Base-by-base conservation (phyloP, 179 eudicot genomes). In the Actinidia arguta region DNA sequence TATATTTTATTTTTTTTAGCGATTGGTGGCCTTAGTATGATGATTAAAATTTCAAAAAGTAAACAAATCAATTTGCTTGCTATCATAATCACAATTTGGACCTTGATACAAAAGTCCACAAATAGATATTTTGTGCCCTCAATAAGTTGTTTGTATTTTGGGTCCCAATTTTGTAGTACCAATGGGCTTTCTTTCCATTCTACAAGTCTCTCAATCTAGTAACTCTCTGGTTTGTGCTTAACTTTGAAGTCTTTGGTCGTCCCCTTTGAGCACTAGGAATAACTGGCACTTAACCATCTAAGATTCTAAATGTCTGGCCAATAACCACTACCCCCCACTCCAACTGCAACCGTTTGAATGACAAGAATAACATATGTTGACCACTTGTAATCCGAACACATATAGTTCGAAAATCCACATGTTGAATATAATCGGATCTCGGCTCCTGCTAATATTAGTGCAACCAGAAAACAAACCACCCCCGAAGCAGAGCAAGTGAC, bases 141-240 rank as follows among this genome's bases (percentile, higher is more conserved):
- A 10, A 69, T 4, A 44, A 69, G 31, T 9, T 47, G 46, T 11
- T 8, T 68, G 24, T 11, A 44, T n/a, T 17, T 44, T 27, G 24
- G 8, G 31, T 52, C 31, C 8, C 27, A 18, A 5, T 20, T 20
- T 44, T 9, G 31, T 4, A 47, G 48, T 0, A 2, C 14, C 11
- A 70, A 44, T 2, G 31, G 75, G 5, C 27, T 46, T 27, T 70
- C 46, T 18, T 44, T 70, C 73, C 73, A 68, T 0, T 73, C 82
- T 47, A 47, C 63, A 44, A 83, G 36, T 78, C 50, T 81, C 36
- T 88, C 72, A 2, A 73, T 75, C 91, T 88, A 88, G 50, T 85
- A 85, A 5, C 12, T 79, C 59, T 88, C 72, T 10, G 75, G 81
- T 64, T 61, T 80, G 50, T 72, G 58, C 17, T 71, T 75, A 51